Base-by-base conservation (phyloP, 1,284 basidiomycete species). In the Papiliotrema fonsecae region DNA sequence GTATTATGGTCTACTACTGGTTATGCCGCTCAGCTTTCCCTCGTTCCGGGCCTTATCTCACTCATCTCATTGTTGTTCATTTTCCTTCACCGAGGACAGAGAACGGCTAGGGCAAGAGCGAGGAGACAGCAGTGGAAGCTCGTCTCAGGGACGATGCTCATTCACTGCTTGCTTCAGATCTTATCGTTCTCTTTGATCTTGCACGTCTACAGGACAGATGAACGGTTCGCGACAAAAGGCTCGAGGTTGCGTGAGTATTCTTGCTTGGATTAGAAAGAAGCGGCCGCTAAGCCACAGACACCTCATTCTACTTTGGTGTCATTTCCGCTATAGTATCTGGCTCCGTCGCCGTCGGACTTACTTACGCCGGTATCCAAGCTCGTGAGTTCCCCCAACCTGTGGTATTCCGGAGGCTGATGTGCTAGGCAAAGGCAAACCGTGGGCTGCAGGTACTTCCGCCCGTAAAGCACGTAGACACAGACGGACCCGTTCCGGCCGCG, bases 91-190 rank as follows among this genome's bases (percentile, higher is more conserved):
- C 56, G 69, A 37, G 70, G 69, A 16, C 58, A 69, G 30, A 55
- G 66, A 16, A 65, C 64, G 3, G 66, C 67, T n/a, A 55, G 72
- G 38, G 72, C 71, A 5, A 59, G 63, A 43, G 68, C 71, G 5
- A 54, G 72, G 25, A 49, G 67, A 51, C 63, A 70, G 37, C 70
- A 72, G 34, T 74, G 72, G 72, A 73, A 72, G 56, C 62, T 74
- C 28, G 70, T 74, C 9, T 72, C 70, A 0, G 67, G 57, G 11
- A 67, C 70, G 2, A 72, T 72, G 69, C 44, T 63, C 22, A 65
- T 72, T 16, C 72, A 74, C 49, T 67, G 64, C 35, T 22, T 66
- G 2, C 50, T 74, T 2, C 72, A 73, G 49, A 50, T 67, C 22
- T 39, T 68, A 1, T 66, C 65, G 11, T 54, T 73, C 41, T 60